Conservation (phyloP, 2,329 filamentous ascomycete genomes). For the Claviceps humidiphila region DNA sequence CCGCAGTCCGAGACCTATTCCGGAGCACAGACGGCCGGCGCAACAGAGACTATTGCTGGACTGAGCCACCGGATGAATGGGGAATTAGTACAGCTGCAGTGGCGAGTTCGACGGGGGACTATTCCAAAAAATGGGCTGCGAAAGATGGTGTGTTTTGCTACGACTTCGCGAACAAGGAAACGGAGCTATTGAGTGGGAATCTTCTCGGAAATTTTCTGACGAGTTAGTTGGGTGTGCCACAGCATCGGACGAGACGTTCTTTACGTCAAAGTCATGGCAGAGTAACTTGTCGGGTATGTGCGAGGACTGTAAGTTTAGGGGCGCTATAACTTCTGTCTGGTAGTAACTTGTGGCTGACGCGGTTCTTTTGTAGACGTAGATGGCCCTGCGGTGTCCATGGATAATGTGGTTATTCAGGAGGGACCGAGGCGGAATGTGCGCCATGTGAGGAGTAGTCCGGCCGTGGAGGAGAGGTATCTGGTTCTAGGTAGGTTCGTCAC, state of each 20-base stretch:
- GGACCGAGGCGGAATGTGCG: conserved; percentile 1
- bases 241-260: conserved; percentile 2
- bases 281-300: neutral
- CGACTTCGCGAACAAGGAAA: too few relatives aligned
- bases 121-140: neutral
- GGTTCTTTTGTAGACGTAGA: neutral
- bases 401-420: conserved; percentile 1
- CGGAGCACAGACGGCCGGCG: neutral
- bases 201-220: neutral
- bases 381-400: neutral
- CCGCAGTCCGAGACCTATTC: conserved; percentile 2
- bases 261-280: neutral
- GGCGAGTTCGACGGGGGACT: neutral
- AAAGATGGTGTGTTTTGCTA: neutral
- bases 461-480: neutral
- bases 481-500: conserved; percentile 1
- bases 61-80: conserved; percentile 1
- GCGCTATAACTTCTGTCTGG: too few relatives aligned
- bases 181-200: too few relatives aligned
- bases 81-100: neutral
- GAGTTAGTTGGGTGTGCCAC: neutral
- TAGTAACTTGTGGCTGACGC: too few relatives aligned
- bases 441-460: neutral
- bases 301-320: too few relatives aligned
- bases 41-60: neutral